Conservation (phyloP, 352 stramenopile genomes). For the Phytophthora pisi region DNA sequence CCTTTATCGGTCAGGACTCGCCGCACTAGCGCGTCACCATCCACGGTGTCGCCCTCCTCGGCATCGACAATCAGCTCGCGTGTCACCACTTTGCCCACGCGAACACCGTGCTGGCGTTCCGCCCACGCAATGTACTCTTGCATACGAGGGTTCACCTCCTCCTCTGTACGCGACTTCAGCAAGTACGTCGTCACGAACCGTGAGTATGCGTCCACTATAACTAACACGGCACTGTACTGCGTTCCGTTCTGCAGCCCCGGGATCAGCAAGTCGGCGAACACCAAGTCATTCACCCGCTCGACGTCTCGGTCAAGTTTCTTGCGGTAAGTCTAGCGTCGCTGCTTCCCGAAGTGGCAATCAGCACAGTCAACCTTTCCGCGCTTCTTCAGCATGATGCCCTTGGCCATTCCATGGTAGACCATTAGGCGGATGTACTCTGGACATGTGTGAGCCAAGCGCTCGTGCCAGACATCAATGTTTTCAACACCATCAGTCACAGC, state of each 20-base stretch:
- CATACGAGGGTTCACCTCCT: neutral
- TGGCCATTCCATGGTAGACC: neutral
- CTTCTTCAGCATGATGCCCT: constrained; percentile 2
- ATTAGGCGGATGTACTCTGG: neutral
- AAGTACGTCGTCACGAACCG: constrained; percentile 2
- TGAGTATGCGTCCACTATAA: neutral
- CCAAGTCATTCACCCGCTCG: constrained; percentile 3
- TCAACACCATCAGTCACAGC: constrained; percentile 5
- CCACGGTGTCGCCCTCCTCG: too few species aligned
- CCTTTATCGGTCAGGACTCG: neutral
- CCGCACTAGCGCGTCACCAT: neutral
- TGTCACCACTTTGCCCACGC: neutral
- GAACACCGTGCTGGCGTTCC: neutral
- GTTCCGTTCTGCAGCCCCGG: constrained; percentile 3
- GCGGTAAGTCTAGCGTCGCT: neutral
- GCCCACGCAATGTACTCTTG: neutral
- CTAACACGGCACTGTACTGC: neutral
- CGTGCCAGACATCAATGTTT: neutral
- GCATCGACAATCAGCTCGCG: neutral
- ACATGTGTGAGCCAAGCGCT: neutral
- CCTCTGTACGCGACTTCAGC: neutral
- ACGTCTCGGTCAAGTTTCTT: neutral
- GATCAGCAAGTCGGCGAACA: constrained; percentile 6
- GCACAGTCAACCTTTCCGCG: neutral
- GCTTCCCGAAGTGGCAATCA: neutral